Percentiles rank a stretch among this genome's conserved stretches.
Conservation (phyloP, 2,329 filamentous ascomycete species). For the Aspergillus sojae region DNA sequence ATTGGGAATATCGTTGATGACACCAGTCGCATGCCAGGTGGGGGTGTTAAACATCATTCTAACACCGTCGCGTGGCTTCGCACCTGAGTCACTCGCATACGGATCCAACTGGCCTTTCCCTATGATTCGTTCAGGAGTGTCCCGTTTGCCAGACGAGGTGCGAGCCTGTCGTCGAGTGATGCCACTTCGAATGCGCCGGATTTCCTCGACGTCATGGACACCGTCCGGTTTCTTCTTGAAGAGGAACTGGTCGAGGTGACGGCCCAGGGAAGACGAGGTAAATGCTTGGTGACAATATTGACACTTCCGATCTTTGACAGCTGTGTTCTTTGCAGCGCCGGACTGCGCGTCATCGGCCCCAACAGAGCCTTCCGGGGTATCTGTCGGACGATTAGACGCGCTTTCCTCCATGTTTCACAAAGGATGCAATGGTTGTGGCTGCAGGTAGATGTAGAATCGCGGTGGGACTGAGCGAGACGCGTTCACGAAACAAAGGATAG, state of each 20-base stretch:
- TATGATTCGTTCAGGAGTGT: slow-evolving; percentile 63
- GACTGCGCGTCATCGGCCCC: slow-evolving; percentile 38
- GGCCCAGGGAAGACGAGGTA: slow-evolving; percentile 88
- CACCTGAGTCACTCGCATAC: slow-evolving; percentile 38
- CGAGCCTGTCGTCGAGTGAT: slow-evolving; percentile 86
- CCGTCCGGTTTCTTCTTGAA: slow-evolving; percentile 94
- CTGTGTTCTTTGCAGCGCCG: slow-evolving; percentile 42
- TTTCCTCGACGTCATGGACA: slow-evolving; percentile 86
- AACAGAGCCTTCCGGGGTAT: slow-evolving; percentile 44
- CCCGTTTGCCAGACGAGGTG: slow-evolving; percentile 62
- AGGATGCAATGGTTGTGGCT: slow-evolving; percentile 10
- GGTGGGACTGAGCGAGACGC: slow-evolving; percentile 14
- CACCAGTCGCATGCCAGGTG: slow-evolving; percentile 75
- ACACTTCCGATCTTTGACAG: slow-evolving; percentile 83
- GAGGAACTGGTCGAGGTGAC: slow-evolving; percentile 92
- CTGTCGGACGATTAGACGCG: slow-evolving; percentile 32
- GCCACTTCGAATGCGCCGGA: slow-evolving; percentile 76
- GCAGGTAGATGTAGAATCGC: slow-evolving; percentile 5
- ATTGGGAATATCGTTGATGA: slow-evolving; percentile 72
- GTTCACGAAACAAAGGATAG: slow-evolving; percentile 13
- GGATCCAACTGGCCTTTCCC: slow-evolving; percentile 40
- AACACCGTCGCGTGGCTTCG: slow-evolving; percentile 40
- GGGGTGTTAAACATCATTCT: slow-evolving; percentile 61
- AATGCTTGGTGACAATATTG: slow-evolving; percentile 88
- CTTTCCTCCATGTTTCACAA: slow-evolving; percentile 29